These are phyloP conservation scores for Collybiopsis luxurians DNA, from an alignment of 768 basidiomycete species.

Conservation along the genomic window DNA sequence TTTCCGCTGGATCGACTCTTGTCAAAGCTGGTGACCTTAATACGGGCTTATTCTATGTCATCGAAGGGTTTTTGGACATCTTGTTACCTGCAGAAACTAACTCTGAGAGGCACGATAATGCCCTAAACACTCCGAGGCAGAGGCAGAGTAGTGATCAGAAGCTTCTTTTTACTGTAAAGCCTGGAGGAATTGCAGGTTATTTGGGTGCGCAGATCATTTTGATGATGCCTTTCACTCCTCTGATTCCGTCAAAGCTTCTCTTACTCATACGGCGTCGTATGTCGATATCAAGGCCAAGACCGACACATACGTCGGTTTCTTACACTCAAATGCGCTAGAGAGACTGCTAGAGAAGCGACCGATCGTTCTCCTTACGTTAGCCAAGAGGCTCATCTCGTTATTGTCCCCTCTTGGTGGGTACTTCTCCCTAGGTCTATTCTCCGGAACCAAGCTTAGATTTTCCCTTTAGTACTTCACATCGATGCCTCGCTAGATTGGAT, in stretches of 20 bases:
- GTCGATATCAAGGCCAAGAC: conserved; percentile 97
- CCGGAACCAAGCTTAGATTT: conserved; percentile 1
- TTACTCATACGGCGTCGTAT: conserved; percentile 90
- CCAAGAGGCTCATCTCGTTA: conserved; percentile 93
- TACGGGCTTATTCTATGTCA: conserved; percentile 89
- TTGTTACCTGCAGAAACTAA: conserved; percentile 54
- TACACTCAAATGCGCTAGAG: conserved; percentile 87
- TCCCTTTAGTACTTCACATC: conserved; percentile 79
- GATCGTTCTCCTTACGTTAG: conserved; percentile 92
- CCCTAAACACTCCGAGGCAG: conserved; percentile 19
- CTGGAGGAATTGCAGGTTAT: conserved; percentile 97
- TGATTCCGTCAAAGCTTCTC: conserved; percentile 54
- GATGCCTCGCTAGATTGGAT: conserved; percentile 98
- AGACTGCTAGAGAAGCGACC: conserved; percentile 89
- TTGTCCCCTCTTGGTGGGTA: conserved; percentile 84
- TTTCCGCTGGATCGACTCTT: conserved; percentile 79
- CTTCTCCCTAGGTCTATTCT: neutral
- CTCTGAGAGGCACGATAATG: conserved; percentile 8
- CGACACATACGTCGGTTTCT: conserved; percentile 95
- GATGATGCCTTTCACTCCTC: neutral
- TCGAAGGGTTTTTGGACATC: conserved; percentile 95
- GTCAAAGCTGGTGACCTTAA: conserved; percentile 89
- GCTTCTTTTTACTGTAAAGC: conserved; percentile 90
- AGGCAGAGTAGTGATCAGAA: conserved; percentile 48
- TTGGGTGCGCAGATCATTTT: conserved; percentile 49